These are phyloP conservation scores for Agrocybe pediades DNA, from an alignment of 768 basidiomycete species.

Conservation along the genomic window DNA sequence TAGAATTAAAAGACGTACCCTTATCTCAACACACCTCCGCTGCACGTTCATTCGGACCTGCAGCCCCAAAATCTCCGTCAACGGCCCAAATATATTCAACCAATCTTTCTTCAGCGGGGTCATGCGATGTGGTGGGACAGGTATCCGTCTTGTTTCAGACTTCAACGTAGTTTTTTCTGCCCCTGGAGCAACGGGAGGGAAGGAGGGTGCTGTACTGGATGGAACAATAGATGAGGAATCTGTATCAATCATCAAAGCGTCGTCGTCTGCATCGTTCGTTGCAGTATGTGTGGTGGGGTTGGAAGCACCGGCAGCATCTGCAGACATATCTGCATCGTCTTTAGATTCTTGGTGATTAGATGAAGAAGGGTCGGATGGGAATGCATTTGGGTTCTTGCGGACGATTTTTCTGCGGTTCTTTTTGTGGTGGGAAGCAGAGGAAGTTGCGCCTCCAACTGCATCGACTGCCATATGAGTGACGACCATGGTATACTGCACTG, in stretches of 20 bases:
- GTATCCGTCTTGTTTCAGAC: slow-evolving; percentile 85
- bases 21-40: slow-evolving; percentile 86
- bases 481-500: slow-evolving; percentile 36
- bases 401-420: slow-evolving; percentile 42
- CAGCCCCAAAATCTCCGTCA: slow-evolving; percentile 92
- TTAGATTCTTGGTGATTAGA: slow-evolving; percentile 12
- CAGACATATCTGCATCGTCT: slow-evolving; percentile 25
- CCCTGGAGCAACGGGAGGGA: slow-evolving; percentile 67
- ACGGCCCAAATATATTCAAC: slow-evolving; percentile 92
- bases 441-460: slow-evolving; percentile 8
- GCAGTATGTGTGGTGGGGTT: slow-evolving; percentile 10
- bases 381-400: slow-evolving; percentile 30
- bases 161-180: slow-evolving; percentile 60
- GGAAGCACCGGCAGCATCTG: slow-evolving; percentile 15
- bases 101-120: slow-evolving; percentile 96
- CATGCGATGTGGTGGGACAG: slow-evolving; percentile 97
- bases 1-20: slow-evolving; percentile 54
- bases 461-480: slow-evolving; percentile 29
- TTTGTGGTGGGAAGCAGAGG: slow-evolving; percentile 17
- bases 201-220: slow-evolving; percentile 59
- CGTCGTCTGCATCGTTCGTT: slow-evolving; percentile 22
- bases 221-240: slow-evolving; percentile 54
- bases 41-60: slow-evolving; percentile 98
- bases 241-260: slow-evolving; percentile 39
- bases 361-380: slow-evolving; percentile 22